Percentiles rank a stretch among this genome's conserved stretches.
phyloP scores from a whole-genome alignment of 345 rosid species.

The Excoecaria agallocha region DNA sequence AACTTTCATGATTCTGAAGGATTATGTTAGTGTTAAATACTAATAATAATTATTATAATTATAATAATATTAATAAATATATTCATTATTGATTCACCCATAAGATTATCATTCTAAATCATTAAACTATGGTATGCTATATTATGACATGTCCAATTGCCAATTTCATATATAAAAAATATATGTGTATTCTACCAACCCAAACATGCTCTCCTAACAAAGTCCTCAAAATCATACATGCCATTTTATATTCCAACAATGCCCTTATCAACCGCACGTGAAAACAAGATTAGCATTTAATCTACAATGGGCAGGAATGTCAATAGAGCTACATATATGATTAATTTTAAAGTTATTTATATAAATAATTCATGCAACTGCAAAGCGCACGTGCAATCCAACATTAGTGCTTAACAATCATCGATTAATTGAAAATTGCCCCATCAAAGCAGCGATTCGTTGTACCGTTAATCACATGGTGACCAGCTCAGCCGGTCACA shows the following conservation, averaged over 20 bases:
- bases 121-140: slow-evolving; percentile 26
- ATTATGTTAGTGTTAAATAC: slow-evolving; percentile 3
- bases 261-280: slow-evolving; percentile 27
- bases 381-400: slow-evolving; percentile 35
- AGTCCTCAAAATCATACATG: slow-evolving; percentile 24
- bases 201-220: slow-evolving; percentile 26
- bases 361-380: neutral
- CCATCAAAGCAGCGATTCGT: slow-evolving; percentile 19
- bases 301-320: slow-evolving; percentile 11
- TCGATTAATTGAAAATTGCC: slow-evolving; percentile 22
- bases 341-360: neutral
- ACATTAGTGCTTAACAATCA: slow-evolving; percentile 17
- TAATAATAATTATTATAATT: neutral
- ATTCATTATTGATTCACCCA: neutral
- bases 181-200: too few species aligned
- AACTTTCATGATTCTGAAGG: slow-evolving; percentile 36
- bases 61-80: neutral
- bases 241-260: slow-evolving; percentile 1
- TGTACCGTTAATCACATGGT: slow-evolving; percentile 48
- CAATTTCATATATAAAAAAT: neutral
- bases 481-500: slow-evolving; percentile 66
- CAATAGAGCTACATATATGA: too few species aligned
- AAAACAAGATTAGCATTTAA: neutral
- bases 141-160: slow-evolving; percentile 17
- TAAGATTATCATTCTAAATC: slow-evolving; percentile 24